These are phyloP conservation scores for Castanospermum australe DNA, from an alignment of 306 rosid genomes.

Conservation along the genomic window DNA sequence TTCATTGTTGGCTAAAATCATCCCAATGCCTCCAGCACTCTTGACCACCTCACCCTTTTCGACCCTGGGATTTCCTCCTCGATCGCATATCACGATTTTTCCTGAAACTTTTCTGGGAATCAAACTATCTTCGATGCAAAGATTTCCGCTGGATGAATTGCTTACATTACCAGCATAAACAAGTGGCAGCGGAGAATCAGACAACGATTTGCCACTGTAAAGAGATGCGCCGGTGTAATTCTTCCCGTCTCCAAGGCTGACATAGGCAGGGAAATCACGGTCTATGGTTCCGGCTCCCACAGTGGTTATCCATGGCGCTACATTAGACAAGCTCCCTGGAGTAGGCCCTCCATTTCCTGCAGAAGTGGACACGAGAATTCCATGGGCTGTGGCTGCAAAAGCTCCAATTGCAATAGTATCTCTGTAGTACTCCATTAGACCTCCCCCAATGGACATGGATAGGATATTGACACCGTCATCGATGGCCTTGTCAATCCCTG, in stretches of 20 bases:
- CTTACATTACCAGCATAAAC: constrained; percentile 58
- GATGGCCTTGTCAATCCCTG: constrained; percentile 81
- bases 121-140: constrained; percentile 48
- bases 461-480: constrained; percentile 75
- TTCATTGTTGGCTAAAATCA: constrained; percentile 75
- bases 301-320: constrained; percentile 84
- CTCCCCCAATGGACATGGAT: constrained; percentile 85
- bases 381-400: constrained; percentile 71
- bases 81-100: constrained; percentile 79
- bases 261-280: constrained; percentile 71
- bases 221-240: constrained; percentile 67
- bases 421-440: constrained; percentile 41
- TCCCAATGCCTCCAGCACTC: constrained; percentile 78
- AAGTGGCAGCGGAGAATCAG: constrained; percentile 49
- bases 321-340: constrained; percentile 50
- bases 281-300: constrained; percentile 95
- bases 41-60: constrained; percentile 74
- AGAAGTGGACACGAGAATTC: constrained; percentile 71
- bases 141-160: constrained; percentile 42
- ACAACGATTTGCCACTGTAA: constrained; percentile 47
- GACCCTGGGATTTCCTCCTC: constrained; percentile 73
- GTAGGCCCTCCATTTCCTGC: constrained; percentile 88
- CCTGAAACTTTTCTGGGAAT: constrained; percentile 52
- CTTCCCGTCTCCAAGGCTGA: constrained; percentile 60
- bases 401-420: constrained; percentile 75